Base-by-base conservation (phyloP, 495 filamentous ascomycete genomes). In the Penicillium robsamsonii region DNA sequence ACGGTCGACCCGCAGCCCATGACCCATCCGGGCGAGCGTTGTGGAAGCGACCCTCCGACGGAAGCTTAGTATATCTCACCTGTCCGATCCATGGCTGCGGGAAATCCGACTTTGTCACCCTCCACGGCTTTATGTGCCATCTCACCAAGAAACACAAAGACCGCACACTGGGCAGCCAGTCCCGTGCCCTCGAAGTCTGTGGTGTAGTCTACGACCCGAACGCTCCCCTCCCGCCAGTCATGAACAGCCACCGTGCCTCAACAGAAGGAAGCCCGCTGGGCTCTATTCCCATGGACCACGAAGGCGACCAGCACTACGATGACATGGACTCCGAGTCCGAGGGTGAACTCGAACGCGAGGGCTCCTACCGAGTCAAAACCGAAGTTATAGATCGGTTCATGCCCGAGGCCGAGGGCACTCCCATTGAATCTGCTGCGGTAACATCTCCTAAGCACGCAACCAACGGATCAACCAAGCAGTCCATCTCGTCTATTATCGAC, bases 121-220 rank as follows among this genome's bases (percentile, higher is more conserved):
- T 78, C 15, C 73, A 77, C 51, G 75, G 74, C 38, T 78, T 77
- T 63, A 79, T 79, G 75, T 79, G 75, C 64, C 75, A 79, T 46
- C 61, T 79, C 50, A 79, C 75, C 5, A 79, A 79, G 61, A 79
- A 79, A 54, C 75, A 79, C 61, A 79, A 79, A 47, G 75, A 79
- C 61, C 74, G 75, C 51, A 76, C 70, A 4, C 41, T 79, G 51
- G 75, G 75, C 13, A 79, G 74, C 59, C 75, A 79, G 37, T 76
- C 74, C 8, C 63, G 75, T 11, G 75, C 75, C 5, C 66, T 79
- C 24, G 75, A 79, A 56, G 60, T 77, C 2, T 79, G 75, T 46
- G 75, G 75, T n/a, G 61, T 74, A 3, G 70, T 79, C 9, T 77
- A 69, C 55, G 74, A 79, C 50, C 74, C 74, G 9, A 74, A 68